phyloP scores from a whole-genome alignment of 148 eudicot genomes.

The Nyssa sinensis region DNA sequence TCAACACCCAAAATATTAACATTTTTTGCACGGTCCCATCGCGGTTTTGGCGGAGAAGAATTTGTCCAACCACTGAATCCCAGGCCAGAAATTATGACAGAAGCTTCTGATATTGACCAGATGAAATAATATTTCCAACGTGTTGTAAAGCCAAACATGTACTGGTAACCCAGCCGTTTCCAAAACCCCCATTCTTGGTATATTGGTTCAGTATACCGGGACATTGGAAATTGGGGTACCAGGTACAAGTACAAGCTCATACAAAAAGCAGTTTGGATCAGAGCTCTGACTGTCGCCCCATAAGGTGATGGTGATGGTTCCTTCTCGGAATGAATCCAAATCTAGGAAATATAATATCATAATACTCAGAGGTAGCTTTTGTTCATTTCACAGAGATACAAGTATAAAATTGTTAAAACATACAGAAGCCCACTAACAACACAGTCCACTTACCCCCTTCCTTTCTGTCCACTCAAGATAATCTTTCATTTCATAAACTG shows the following conservation, averaged over 20 bases:
- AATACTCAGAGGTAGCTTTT: not conserved
- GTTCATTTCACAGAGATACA: not conserved
- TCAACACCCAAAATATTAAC: conserved; percentile 92
- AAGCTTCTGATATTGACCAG: conserved; percentile 96
- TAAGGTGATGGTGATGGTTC: conserved; percentile 64
- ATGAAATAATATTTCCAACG: conserved; percentile 98
- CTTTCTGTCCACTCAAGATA: conserved; percentile 97
- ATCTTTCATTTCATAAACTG: conserved; percentile 95
- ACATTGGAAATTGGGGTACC: conserved; percentile 68
- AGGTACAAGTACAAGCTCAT: conserved; percentile 87
- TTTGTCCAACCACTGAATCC: conserved; percentile 98
- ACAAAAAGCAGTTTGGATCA: conserved; percentile 84
- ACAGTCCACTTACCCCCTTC: conserved; percentile 66
- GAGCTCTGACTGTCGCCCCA: conserved; percentile 61
- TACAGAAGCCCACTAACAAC: conserved; percentile 15
- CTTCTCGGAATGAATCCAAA: conserved; percentile 47
- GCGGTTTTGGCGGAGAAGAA: conserved; percentile 62
- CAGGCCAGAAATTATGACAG: conserved; percentile 82
- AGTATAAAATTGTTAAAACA: not conserved
- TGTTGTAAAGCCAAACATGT: conserved; percentile 87
- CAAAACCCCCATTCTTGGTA: conserved; percentile 79
- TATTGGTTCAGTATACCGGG: conserved; percentile 56
- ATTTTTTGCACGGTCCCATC: conserved; percentile 95
- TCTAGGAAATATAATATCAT: conserved; percentile 34
- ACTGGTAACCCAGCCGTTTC: conserved; percentile 73